Conservation (phyloP, 78 protist species). For the Dictyostelium capitatum region DNA sequence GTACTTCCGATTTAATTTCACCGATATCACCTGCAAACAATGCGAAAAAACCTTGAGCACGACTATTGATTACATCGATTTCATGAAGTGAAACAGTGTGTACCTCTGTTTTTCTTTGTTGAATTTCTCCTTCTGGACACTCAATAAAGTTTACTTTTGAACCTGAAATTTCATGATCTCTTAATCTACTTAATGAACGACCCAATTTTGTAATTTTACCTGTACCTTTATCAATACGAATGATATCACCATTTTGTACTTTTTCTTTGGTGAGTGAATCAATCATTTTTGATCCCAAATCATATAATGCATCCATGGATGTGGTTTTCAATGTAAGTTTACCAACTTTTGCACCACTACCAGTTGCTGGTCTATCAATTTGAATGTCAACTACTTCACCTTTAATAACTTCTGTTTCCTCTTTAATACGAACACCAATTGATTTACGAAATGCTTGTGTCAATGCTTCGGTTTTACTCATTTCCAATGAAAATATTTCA, state of each 20-base stretch:
- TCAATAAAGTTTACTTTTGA: constrained; percentile 92
- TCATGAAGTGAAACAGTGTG: constrained; percentile 98
- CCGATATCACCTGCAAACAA: constrained; percentile 98
- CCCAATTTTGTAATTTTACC: constrained; percentile 98
- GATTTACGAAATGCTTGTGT: constrained; percentile 98
- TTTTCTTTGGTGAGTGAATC: constrained; percentile 98
- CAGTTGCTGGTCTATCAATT: constrained; percentile 92
- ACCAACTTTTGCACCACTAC: constrained; percentile 93
- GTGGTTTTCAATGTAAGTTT: constrained; percentile 99
- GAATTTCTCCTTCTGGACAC: constrained; percentile 97
- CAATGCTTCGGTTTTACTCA: constrained; percentile 98
- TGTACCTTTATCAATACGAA: constrained; percentile 98
- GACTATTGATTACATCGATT: constrained; percentile 99
- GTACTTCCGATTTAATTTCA: constrained; percentile 94
- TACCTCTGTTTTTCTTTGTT: constrained; percentile 96
- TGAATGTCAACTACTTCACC: constrained; percentile 99
- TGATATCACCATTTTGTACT: constrained; percentile 95
- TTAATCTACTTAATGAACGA: constrained; percentile 92
- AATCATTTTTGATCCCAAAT: constrained; percentile 99
- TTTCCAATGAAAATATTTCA: constrained; percentile 99
- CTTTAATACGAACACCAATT: constrained; percentile 98
- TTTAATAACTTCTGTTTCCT: constrained; percentile 99
- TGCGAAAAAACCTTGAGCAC: constrained; percentile 98
- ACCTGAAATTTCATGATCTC: constrained; percentile 98
- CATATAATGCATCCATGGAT: constrained; percentile 99